Evolutionary conservation across 371 early-diverging fungal genomes (phyloP), one percentile per base, ranked within the genome.

Genomic region (Mortierella sp.): DNA sequence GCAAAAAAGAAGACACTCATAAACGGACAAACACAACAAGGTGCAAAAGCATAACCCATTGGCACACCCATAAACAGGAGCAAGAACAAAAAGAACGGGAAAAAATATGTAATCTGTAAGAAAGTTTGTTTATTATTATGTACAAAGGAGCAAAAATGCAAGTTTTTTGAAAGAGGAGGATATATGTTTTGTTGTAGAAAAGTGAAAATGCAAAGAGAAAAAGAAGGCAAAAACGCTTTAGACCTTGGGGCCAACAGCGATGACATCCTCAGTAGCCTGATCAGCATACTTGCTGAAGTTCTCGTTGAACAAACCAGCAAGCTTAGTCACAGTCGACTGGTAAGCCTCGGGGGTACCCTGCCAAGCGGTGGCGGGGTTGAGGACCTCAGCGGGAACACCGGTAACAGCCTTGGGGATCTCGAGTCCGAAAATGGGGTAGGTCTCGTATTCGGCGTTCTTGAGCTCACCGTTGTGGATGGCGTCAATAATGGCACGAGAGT

Each of bases 401-500:
- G 96, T 76, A 88, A 73, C 89, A 28, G 87, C 81, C 81, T 91
- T 97, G 80, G 99, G 99, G 82, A 99, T 96, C 81, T 91, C 84
- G 72, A 98, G 92, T 88, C 95, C 93, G 87, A 98, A 98, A 82
- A 96, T 91, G 21, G 95, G 96, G 84, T 96, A 96, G 88, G 88
- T 92, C 52, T 91, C 92, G 88, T 93, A 98, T 78, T 96, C 93
- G 58, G 96, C 96, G 28, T 95, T 92, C 77, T 94, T 92, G 71
- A 98, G 93, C 88, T 96, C 96, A 75, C 98, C 98, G 73, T 88
- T 94, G 94, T 98, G 97, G 89, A 98, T 98, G 75, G 98, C 96
- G 83, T 99, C 98, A 84, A 99, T 93, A 89, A 99, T 98, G 80
- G 98, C 98, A 81, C 99, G 97, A 70, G 98, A 96, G 93, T 98